Evolutionary conservation across 371 early-diverging fungal genomes (phyloP).

Genomic region (Synchytrium microbalum): DNA sequence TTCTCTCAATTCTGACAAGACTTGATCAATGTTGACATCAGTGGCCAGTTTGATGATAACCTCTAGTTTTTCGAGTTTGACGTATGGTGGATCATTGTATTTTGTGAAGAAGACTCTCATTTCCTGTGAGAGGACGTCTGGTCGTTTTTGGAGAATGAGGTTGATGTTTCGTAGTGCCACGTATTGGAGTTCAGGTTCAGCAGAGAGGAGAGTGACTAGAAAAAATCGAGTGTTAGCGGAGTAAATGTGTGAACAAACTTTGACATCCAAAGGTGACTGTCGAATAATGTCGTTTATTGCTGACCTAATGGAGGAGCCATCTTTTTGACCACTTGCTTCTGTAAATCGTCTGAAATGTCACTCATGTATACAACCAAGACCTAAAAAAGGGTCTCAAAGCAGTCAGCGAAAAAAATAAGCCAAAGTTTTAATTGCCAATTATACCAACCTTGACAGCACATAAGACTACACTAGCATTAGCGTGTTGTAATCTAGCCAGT

Average conservation of each 20-base stretch:
- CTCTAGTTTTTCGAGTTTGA: constrained; percentile 93
- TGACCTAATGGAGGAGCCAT: constrained; percentile 84
- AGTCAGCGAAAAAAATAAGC: constrained; percentile 6
- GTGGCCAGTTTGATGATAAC: constrained; percentile 83
- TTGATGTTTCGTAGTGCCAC: constrained; percentile 92
- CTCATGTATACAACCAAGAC: constrained; percentile 84
- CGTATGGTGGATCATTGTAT: constrained; percentile 97
- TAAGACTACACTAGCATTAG: constrained; percentile 92
- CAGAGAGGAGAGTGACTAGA: constrained; percentile 78
- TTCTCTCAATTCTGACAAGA: constrained; percentile 89
- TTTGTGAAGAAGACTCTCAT: constrained; percentile 96
- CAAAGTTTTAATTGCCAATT: background rate
- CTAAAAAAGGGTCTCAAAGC: constrained; percentile 39
- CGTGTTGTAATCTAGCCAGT: constrained; percentile 89
- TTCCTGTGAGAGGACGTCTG: constrained; percentile 80
- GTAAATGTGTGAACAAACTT: background rate
- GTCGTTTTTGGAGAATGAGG: constrained; percentile 87
- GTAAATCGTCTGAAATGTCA: constrained; percentile 53
- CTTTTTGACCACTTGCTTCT: constrained; percentile 63
- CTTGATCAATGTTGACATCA: constrained; percentile 78
- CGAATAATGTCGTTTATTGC: constrained; percentile 5
- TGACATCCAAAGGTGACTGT: background rate
- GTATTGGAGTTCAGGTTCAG: constrained; percentile 92
- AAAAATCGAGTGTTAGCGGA: constrained; percentile 3
- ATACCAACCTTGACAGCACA: constrained; percentile 67